Percentiles rank a stretch among this genome's conserved stretches.
Evolutionary conservation across 139 green algal genomes (phyloP).

Genomic region (Astrephomene gubernaculifera): DNA sequence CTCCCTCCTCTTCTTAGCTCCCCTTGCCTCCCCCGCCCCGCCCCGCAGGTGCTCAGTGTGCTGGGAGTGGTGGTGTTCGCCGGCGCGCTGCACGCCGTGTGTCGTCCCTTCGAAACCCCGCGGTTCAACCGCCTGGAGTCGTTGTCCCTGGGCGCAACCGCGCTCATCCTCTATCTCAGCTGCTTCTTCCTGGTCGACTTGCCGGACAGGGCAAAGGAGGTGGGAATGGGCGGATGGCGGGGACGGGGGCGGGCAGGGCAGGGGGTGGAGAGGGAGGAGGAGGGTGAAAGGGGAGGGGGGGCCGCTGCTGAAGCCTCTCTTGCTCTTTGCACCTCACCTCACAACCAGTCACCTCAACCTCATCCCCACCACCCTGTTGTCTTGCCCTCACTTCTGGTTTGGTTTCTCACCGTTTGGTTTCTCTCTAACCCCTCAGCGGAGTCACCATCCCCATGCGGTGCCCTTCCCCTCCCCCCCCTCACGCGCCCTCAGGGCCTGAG

Average conservation of each 20-base stretch:
- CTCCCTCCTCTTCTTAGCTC: neutral
- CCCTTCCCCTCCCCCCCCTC: neutral
- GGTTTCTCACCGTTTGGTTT: too few species aligned
- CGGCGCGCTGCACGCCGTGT: neutral
- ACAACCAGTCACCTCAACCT: too few species aligned
- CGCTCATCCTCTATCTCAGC: constrained; percentile 26
- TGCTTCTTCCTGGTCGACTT: constrained; percentile 42
- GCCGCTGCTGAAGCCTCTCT: neutral
- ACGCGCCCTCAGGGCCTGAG: neutral
- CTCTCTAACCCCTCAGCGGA: too few species aligned
- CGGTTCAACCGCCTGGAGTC: constrained; percentile 35
- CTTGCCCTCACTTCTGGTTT: too few species aligned
- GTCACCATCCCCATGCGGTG: too few species aligned
- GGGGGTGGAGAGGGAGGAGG: neutral
- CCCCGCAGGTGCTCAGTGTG: constrained; percentile 9
- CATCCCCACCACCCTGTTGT: too few species aligned
- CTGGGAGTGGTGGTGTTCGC: constrained; percentile 35
- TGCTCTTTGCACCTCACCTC: too few species aligned
- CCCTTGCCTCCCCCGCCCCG: neutral
- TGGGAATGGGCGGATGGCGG: neutral
- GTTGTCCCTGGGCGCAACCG: neutral
- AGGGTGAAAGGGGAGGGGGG: neutral
- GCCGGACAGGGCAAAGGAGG: neutral
- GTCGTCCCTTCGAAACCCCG: neutral
- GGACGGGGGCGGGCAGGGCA: neutral